Evolutionary conservation across 345 rosid genomes (phyloP), one percentile per base, ranked within the genome.

Genomic region (Eucalyptus leucophloia): DNA sequence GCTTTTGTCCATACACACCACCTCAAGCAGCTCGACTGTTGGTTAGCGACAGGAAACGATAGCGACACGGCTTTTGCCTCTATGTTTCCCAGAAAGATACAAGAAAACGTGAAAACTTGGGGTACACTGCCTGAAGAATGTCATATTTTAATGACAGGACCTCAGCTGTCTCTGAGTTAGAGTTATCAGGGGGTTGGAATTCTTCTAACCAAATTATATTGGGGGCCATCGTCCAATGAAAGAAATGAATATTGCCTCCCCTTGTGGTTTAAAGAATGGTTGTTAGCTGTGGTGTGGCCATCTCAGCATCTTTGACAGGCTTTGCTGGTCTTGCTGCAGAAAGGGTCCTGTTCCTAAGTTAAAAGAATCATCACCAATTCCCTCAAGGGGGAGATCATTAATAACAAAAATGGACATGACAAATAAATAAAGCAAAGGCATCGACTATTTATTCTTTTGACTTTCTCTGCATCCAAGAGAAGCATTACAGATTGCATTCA

Each of bases 181-280:
- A 95, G 94, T 95, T 92, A 92, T 97, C 99, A 12, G 98, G 96
- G 50, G 95, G 97, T 93, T 92, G 97, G 92, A 90, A 95, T 90
- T 98, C 98, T 94, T 96, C 98, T 81, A 97, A 93, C 99, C 99
- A 97, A 18, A 96, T 90, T 65, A 95, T 93, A 30, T 94, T 94
- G 2, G 96, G 92, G 28, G 92, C 91, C 45, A 89, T 92, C 88
- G 89, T 93, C 54, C 97, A 97, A 93, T 91, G 91, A 98, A 98
- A 92, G 96, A 94, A 94, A 91, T 95, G 99, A 58, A 98, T 94
- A 92, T 97, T 96, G 91, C 96, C 99, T 62, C 99, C 99, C 30
- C 92, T 95, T 67, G 86, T 94, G 15, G 98, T 99, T 92, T 95
- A 95, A 86, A 97, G 93, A 40, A 94, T 89, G 7, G 99, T 96